A percentile compares a stretch with the other conserved stretches of the same genome.
These are phyloP conservation scores for Colletotrichum theobromicola DNA, from an alignment of 2,329 filamentous ascomycete species.

Conservation along the genomic window DNA sequence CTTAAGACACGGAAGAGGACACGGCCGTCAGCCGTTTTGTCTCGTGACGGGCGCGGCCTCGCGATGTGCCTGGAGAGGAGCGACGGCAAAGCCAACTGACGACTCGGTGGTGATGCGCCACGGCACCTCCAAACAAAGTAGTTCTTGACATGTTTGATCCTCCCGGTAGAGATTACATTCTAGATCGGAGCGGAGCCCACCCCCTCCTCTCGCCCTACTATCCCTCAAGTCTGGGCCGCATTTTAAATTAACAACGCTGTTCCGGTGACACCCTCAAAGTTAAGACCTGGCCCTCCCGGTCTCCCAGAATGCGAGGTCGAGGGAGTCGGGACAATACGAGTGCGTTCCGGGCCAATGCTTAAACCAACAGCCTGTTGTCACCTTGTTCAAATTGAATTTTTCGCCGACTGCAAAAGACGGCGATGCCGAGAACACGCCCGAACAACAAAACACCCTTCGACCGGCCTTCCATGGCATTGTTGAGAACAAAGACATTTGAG, in stretches of 20 bases:
- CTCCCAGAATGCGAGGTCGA: not conserved
- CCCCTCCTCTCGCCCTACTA: not conserved
- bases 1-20: not conserved
- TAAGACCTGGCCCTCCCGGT: not conserved
- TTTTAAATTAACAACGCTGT: slow-evolving; percentile 4
- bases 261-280: not conserved
- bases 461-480: not conserved
- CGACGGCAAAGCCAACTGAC: not conserved
- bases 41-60: not conserved
- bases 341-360: not conserved
- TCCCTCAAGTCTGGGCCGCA: not conserved
- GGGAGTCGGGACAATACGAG: not conserved
- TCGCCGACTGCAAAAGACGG: not conserved
- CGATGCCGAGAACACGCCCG: not conserved
- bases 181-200: not conserved
- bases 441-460: not conserved
- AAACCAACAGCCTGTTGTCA: not conserved
- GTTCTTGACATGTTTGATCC: slow-evolving; percentile 7
- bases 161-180: slow-evolving; percentile 2
- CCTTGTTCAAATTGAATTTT: not conserved
- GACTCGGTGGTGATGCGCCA: not conserved
- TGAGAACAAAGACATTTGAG: not conserved
- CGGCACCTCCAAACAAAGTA: not conserved
- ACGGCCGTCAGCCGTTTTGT: not conserved
- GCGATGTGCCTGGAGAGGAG: not conserved